Evolutionary conservation across 257 asterid genomes (phyloP).

Genomic region (Rhazya stricta): DNA sequence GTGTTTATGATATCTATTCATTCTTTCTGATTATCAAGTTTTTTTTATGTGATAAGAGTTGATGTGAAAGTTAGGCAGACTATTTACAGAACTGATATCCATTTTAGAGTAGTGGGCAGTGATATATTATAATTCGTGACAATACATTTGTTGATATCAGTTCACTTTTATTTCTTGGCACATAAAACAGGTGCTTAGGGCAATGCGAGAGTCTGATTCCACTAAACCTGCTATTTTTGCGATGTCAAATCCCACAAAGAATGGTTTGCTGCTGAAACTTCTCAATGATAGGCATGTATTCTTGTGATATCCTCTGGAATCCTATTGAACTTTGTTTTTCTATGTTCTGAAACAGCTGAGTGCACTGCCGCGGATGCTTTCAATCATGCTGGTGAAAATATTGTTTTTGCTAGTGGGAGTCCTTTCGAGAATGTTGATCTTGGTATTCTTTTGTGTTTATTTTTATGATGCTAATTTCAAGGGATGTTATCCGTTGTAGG

Average conservation of each 20-base stretch:
- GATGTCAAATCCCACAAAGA: slow-evolving; percentile 95
- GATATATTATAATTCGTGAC: background rate
- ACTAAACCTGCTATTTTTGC: slow-evolving; percentile 91
- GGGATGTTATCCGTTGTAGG: background rate
- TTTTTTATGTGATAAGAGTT: background rate
- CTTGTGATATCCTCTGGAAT: slow-evolving; percentile 16
- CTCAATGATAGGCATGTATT: slow-evolving; percentile 8
- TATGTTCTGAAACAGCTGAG: slow-evolving; percentile 70
- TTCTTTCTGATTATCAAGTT: background rate
- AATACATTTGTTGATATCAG: background rate
- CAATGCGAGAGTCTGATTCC: slow-evolving; percentile 87
- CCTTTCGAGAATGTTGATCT: slow-evolving; percentile 89
- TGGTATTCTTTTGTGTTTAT: slow-evolving; percentile 39
- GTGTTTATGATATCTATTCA: background rate
- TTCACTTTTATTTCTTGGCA: slow-evolving; percentile 26
- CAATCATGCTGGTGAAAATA: slow-evolving; percentile 85
- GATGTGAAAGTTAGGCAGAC: background rate
- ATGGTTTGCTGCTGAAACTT: slow-evolving; percentile 49
- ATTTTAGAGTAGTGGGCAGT: background rate
- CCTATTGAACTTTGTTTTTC: slow-evolving; percentile 20
- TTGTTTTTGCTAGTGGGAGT: slow-evolving; percentile 95
- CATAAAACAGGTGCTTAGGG: slow-evolving; percentile 74
- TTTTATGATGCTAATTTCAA: background rate
- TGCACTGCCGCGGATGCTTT: slow-evolving; percentile 91
- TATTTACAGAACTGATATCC: background rate